These are phyloP conservation scores for Sarcodon sp. DNA, from an alignment of 768 basidiomycete genomes.

Conservation along the genomic window DNA sequence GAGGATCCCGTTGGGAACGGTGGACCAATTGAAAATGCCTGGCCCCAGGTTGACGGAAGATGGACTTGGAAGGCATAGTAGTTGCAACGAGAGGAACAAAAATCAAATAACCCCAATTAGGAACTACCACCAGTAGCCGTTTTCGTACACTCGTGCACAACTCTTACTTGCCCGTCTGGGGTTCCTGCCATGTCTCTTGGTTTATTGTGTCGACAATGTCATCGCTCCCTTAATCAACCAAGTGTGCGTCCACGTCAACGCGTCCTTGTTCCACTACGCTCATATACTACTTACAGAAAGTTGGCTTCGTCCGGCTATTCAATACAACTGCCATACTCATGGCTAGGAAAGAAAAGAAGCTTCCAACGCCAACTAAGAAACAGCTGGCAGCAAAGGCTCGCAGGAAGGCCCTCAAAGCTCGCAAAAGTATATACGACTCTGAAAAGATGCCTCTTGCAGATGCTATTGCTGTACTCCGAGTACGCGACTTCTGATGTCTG, in stretches of 20 bases:
- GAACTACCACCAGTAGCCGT: no score
- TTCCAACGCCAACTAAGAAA: conserved; percentile 56
- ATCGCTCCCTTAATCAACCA: conserved; percentile 1
- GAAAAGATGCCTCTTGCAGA: conserved; percentile 57
- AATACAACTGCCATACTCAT: conserved; percentile 34
- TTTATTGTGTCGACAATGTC: conserved; percentile 15
- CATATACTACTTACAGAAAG: conserved; percentile 1
- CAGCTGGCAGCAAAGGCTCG: conserved; percentile 52
- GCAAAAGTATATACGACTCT: conserved; percentile 41
- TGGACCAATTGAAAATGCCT: conserved; percentile 97
- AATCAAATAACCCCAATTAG: no score
- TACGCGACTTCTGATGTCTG: conserved; percentile 18
- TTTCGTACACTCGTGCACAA: conserved; percentile 1
- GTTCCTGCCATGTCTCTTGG: conserved; percentile 6
- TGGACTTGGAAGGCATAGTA: conserved; percentile 65
- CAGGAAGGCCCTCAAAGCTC: conserved; percentile 40
- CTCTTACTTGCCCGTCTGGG: conserved; percentile 7
- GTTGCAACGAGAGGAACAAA: no score
- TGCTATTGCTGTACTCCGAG: conserved; percentile 61
- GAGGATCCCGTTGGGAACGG: conserved; percentile 89
- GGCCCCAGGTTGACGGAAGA: conserved; percentile 82
- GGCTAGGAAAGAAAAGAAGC: conserved; percentile 40
- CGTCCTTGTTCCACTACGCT: neutral
- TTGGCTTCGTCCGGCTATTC: conserved; percentile 29
- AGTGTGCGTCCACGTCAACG: neutral